A percentile compares a stretch with the other conserved stretches of the same genome.
Conservation (phyloP, 495 filamentous ascomycete genomes). For the Lasiosphaeria ovina region DNA sequence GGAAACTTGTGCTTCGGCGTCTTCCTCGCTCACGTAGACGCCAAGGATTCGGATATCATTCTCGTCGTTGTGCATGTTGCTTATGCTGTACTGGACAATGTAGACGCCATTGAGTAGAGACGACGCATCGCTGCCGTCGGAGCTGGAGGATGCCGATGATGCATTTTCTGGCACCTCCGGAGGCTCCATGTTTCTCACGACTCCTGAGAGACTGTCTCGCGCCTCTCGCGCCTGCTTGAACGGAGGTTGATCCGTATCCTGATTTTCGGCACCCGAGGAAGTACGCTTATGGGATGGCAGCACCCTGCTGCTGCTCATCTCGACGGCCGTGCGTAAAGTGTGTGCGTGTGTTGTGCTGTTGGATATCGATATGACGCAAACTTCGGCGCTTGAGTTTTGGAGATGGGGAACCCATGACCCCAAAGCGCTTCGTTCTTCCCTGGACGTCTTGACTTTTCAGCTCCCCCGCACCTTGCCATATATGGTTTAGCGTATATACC, state of each 20-base stretch:
- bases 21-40: constrained; percentile 8
- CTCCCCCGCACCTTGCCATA: too few relatives aligned
- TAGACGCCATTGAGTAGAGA: constrained; percentile 3
- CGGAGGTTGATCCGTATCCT: constrained; percentile 1
- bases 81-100: constrained; percentile 3
- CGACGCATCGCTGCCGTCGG: not conserved
- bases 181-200: too few relatives aligned
- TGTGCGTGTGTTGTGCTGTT: too few relatives aligned
- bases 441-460: too few relatives aligned
- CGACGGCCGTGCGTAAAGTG: too few relatives aligned
- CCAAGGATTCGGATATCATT: not conserved
- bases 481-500: too few relatives aligned
- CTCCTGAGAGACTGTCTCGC: not conserved
- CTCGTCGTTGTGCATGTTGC: not conserved
- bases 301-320: too few relatives aligned
- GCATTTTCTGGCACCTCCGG: not conserved
- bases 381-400: too few relatives aligned
- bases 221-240: not conserved
- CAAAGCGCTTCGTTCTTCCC: too few relatives aligned
- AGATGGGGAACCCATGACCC: too few relatives aligned
- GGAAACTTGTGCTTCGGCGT: not conserved
- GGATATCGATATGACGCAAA: too few relatives aligned
- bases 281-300: constrained; percentile 1
- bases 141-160: not conserved
- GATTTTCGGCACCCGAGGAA: constrained; percentile 1